Conservation (phyloP, 306 rosid species). For the Glycyrrhiza uralensis region DNA sequence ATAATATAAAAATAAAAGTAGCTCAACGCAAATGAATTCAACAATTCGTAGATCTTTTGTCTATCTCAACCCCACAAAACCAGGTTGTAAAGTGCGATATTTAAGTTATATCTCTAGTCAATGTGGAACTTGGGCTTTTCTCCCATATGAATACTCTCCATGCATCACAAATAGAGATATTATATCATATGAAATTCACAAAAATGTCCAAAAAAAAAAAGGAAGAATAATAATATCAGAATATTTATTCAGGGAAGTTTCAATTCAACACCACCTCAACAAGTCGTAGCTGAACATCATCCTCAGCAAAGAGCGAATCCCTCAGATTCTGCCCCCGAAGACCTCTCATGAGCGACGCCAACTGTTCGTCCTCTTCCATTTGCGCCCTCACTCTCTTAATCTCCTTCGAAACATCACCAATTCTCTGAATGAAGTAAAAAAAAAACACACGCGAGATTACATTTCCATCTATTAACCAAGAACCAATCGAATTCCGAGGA, state of each 20-base stretch:
- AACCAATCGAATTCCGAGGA: background rate
- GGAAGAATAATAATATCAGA: background rate
- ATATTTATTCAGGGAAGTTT: background rate
- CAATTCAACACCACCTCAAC: constrained; percentile 74
- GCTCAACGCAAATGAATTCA: background rate
- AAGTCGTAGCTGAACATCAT: constrained; percentile 79
- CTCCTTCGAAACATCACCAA: constrained; percentile 92
- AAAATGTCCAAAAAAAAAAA: background rate
- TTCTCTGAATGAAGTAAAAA: constrained; percentile 52
- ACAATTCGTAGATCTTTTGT: no score
- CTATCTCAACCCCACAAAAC: no score
- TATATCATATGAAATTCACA: background rate
- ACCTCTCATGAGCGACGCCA: constrained; percentile 91
- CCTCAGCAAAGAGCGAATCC: constrained; percentile 84
- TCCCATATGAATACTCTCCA: background rate
- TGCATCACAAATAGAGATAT: background rate
- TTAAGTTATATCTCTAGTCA: no score
- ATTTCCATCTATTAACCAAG: background rate
- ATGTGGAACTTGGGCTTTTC: no score
- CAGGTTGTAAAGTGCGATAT: no score
- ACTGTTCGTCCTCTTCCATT: constrained; percentile 91
- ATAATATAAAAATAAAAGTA: background rate
- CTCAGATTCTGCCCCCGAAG: constrained; percentile 84
- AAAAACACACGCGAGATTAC: background rate
- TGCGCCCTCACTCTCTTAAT: constrained; percentile 94